These are phyloP conservation scores for Ophiostoma perfectum DNA, from an alignment of 2,329 filamentous ascomycete genomes.

Conservation along the genomic window DNA sequence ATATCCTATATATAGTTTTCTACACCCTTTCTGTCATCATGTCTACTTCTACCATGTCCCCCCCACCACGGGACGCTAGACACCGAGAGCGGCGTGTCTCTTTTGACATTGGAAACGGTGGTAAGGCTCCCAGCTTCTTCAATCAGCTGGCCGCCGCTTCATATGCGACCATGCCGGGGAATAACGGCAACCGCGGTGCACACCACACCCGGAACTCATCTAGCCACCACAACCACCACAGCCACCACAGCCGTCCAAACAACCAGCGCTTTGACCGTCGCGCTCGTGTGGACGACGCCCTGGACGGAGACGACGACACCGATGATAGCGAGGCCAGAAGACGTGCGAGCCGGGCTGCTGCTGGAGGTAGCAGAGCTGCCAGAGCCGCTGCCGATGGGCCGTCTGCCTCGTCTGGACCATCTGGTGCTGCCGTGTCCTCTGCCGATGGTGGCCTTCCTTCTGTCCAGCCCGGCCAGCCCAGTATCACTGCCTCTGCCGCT, in stretches of 20 bases:
- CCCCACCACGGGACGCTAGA: not conserved
- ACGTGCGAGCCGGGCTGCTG: too few relatives aligned
- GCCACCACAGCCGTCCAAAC: not conserved
- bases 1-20: too few relatives aligned
- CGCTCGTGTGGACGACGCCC: conserved; percentile 20
- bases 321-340: conserved; percentile 12
- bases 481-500: conserved; percentile 21
- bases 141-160: conserved; percentile 14
- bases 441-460: not conserved
- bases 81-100: conserved; percentile 21
- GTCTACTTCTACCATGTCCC: not conserved
- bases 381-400: not conserved
- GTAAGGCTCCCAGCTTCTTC: conserved; percentile 16
- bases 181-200: not conserved
- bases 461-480: not conserved
- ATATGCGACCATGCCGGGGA: not conserved
- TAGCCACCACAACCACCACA: not conserved
- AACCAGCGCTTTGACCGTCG: conserved; percentile 17
- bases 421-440: not conserved
- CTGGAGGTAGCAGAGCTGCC: not conserved
- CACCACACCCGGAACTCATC: not conserved
- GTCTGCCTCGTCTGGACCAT: not conserved
- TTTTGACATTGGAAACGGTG: conserved; percentile 16
- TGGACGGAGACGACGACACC: conserved; percentile 20
- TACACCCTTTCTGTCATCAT: too few relatives aligned